These are phyloP conservation scores for Fusarium lateritium DNA, from an alignment of 2,329 filamentous ascomycete species.

Conservation along the genomic window DNA sequence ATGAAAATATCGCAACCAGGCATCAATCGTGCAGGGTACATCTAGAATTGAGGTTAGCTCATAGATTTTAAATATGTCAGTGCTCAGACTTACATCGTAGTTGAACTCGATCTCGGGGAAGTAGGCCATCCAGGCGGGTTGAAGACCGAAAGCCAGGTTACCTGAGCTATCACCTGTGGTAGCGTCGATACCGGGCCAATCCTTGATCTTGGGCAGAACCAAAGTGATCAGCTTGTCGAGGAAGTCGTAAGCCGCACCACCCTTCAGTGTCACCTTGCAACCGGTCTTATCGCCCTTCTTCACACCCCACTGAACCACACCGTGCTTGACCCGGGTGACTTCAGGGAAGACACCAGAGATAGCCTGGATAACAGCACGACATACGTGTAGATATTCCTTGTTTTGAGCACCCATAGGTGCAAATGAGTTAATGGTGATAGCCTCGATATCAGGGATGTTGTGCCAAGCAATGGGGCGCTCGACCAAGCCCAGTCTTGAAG, in stretches of 20 bases:
- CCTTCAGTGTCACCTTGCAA: conserved; percentile 82
- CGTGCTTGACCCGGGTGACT: conserved; percentile 78
- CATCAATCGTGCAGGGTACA: conserved; percentile 79
- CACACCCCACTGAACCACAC: conserved; percentile 83
- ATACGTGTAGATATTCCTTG: conserved; percentile 83
- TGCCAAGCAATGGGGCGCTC: conserved; percentile 83
- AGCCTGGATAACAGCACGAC: conserved; percentile 85
- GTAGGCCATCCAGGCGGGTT: conserved; percentile 79
- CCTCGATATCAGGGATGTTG: conserved; percentile 86
- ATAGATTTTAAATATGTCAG: not conserved
- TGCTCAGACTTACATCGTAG: conserved; percentile 80
- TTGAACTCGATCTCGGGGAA: conserved; percentile 97
- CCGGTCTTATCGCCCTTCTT: conserved; percentile 79
- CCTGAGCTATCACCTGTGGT: conserved; percentile 87
- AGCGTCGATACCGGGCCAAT: conserved; percentile 81
- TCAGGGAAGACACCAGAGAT: conserved; percentile 84
- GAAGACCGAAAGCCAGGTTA: conserved; percentile 88
- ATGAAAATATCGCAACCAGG: conserved; percentile 88
- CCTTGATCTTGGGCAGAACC: conserved; percentile 95
- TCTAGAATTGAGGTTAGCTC: conserved; percentile 55
- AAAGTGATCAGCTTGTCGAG: conserved; percentile 90
- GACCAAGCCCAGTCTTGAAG: conserved; percentile 76
- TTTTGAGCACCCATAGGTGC: conserved; percentile 80
- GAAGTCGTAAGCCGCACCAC: conserved; percentile 90
- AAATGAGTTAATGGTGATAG: conserved; percentile 84